Percentiles rank a stretch among this genome's conserved stretches.
Evolutionary conservation across 2,329 filamentous ascomycete species (phyloP).

Genomic region (Byssothecium circinans): DNA sequence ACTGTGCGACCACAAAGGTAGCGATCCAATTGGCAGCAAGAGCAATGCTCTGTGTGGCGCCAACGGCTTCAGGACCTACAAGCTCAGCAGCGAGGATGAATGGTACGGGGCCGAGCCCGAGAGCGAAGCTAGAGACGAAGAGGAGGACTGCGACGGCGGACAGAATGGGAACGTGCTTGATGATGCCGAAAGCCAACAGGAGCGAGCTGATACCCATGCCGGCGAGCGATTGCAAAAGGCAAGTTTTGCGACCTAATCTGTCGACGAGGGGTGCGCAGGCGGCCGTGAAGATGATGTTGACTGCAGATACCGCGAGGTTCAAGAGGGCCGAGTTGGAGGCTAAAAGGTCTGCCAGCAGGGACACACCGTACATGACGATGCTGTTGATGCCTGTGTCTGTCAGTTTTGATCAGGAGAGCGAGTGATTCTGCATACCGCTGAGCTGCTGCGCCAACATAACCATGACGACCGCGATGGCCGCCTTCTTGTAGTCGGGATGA

Average conservation of each 20-base stretch:
- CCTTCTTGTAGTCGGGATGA: slow-evolving; percentile 72
- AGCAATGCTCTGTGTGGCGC: slow-evolving; percentile 86
- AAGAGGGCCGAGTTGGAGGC: slow-evolving; percentile 79
- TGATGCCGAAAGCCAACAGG: slow-evolving; percentile 77
- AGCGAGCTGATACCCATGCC: slow-evolving; percentile 83
- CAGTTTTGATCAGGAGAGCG: not conserved
- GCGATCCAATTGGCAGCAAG: slow-evolving; percentile 85
- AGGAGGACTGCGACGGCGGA: slow-evolving; percentile 79
- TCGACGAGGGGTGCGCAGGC: slow-evolving; percentile 84
- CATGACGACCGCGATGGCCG: slow-evolving; percentile 85
- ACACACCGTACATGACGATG: slow-evolving; percentile 98
- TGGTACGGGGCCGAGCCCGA: slow-evolving; percentile 89
- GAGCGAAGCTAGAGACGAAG: slow-evolving; percentile 87
- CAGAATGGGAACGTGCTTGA: slow-evolving; percentile 69
- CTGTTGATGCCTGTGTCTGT: slow-evolving; percentile 71
- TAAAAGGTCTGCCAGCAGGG: slow-evolving; percentile 77
- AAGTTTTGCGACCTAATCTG: slow-evolving; percentile 82
- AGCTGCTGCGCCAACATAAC: slow-evolving; percentile 94
- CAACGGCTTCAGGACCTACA: slow-evolving; percentile 86
- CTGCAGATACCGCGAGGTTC: slow-evolving; percentile 81
- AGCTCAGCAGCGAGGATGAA: slow-evolving; percentile 93
- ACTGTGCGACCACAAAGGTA: slow-evolving; percentile 90
- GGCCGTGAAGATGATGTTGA: slow-evolving; percentile 83
- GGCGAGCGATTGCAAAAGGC: slow-evolving; percentile 76
- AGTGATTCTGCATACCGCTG: slow-evolving; percentile 54